Conservation (phyloP, 495 filamentous ascomycete genomes). For the Aspergillus avenaceus region DNA sequence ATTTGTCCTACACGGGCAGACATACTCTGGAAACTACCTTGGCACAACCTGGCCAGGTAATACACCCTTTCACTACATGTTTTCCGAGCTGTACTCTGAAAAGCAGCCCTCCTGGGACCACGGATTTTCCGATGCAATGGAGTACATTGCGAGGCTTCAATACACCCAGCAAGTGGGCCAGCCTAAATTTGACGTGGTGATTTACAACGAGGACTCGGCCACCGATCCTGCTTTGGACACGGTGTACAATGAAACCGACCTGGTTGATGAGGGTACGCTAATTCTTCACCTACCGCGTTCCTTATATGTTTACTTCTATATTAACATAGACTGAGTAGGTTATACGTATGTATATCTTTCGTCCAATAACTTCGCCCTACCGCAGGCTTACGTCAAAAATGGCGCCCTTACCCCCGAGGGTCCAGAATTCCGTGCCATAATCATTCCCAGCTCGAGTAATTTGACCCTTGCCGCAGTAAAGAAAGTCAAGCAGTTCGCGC, state of each 20-base stretch:
- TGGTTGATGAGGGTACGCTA: constrained; percentile 13
- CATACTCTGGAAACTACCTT: constrained; percentile 35
- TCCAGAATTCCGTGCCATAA: constrained; percentile 41
- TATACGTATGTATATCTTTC: constrained; percentile 49
- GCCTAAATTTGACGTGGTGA: constrained; percentile 38
- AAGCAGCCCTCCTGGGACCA: constrained; percentile 43
- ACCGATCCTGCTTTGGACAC: constrained; percentile 12
- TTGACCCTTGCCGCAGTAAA: constrained; percentile 31
- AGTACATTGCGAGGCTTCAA: constrained; percentile 36
- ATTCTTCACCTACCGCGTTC: background rate
- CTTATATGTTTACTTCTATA: background rate
- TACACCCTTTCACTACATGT: constrained; percentile 40
- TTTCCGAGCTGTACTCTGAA: constrained; percentile 38
- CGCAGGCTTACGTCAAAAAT: constrained; percentile 27
- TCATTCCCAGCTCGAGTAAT: constrained; percentile 34
- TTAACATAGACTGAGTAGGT: no score
- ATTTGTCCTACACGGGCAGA: constrained; percentile 43
- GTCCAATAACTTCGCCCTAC: constrained; percentile 41
- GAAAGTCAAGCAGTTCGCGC: constrained; percentile 34
- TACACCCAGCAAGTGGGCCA: constrained; percentile 35
- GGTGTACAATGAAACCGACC: constrained; percentile 16
- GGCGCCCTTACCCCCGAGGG: constrained; percentile 33
- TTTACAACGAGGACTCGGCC: constrained; percentile 27
- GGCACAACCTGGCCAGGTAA: constrained; percentile 47
- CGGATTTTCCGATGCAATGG: constrained; percentile 30